phyloP scores from a whole-genome alignment of 202 grass and related monocot genomes.

The Thinopyrum obtusiflorum region DNA sequence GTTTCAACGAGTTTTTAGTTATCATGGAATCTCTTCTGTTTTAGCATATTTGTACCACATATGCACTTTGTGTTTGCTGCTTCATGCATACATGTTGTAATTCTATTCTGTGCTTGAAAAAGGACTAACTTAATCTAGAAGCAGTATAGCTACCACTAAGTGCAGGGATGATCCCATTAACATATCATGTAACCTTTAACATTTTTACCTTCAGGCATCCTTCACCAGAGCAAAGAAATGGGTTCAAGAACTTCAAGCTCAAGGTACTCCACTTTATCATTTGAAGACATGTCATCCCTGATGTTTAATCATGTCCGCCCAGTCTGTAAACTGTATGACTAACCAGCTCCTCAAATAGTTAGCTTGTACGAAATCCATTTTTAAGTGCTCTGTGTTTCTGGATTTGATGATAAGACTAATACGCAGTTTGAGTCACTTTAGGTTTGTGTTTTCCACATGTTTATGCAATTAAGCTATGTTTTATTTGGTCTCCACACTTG shows the following conservation, averaged over 20 bases:
- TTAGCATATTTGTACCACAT: not conserved
- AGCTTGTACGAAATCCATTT: not conserved
- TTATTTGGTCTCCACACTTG: not conserved
- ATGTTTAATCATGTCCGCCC: not conserved
- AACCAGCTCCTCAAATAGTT: constrained; percentile 11
- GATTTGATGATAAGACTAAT: not conserved
- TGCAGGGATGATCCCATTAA: not conserved
- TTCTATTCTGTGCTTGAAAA: constrained; percentile 6
- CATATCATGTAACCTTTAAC: not conserved
- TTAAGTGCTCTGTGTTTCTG: not conserved
- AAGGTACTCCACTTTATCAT: constrained; percentile 55
- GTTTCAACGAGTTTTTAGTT: not conserved
- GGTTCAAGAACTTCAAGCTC: constrained; percentile 97
- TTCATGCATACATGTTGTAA: not conserved
- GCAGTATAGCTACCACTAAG: constrained; percentile 2
- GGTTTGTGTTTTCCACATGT: not conserved
- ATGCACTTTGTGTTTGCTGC: not conserved
- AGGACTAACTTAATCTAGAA: not conserved
- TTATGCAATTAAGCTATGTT: not conserved
- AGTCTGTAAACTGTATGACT: not conserved
- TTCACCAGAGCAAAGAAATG: constrained; percentile 94
- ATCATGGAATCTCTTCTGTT: not conserved
- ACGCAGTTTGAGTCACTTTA: not conserved
- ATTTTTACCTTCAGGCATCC: constrained; percentile 51
- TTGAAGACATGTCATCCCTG: not conserved